Base-by-base conservation (phyloP, 345 rosid species). In the Eucalyptus sideroxylon region DNA sequence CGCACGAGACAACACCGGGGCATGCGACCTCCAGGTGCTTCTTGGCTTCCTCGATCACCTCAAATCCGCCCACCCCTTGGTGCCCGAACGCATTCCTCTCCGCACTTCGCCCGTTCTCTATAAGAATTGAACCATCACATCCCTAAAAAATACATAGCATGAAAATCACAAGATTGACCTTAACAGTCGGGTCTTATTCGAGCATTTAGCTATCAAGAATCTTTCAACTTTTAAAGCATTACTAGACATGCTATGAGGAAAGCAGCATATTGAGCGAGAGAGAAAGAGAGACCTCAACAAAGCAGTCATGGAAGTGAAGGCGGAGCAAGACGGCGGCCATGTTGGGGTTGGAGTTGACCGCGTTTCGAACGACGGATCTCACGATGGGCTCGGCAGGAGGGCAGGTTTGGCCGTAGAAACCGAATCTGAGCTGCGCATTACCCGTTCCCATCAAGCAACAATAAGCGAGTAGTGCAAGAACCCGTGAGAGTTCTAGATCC, bases 271-370 rank as follows among this genome's bases (percentile, higher is more conserved):
- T 49, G 77, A n/a, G 27, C 69, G 56, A 89, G 90, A 49, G 69
- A 6, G 26, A 24, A 42, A 67, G 45, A 40, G 10, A 11, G 62
- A 95, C 98, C 96, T 96, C 93, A 11, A 96, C 97, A 86, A 97
- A 97, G 94, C 98, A 97, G 89, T 97, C 98, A 30, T 95, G 99
- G 91, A 97, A 97, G 88, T 95, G 96, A 88, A 96, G 98, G 37
- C 98, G 92, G 56, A 97, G 96, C 93, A 96, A 91, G 69, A 93
- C 77, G 11, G 98, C 93, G 50, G 95, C 94, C 65, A 86, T 88
- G 87, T 90, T 94, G 86, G 92, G 91, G 91, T 93, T 89, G 42
- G 92, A 89, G 15, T 86, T 67, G 53, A 92, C 92, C 86, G 95
- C 95, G 49, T 94, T 55, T 26, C 90, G 89, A 81, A 96, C 96